Evolutionary conservation across 2,329 filamentous ascomycete species (phyloP).

Genomic region (Zalaria obscura): DNA sequence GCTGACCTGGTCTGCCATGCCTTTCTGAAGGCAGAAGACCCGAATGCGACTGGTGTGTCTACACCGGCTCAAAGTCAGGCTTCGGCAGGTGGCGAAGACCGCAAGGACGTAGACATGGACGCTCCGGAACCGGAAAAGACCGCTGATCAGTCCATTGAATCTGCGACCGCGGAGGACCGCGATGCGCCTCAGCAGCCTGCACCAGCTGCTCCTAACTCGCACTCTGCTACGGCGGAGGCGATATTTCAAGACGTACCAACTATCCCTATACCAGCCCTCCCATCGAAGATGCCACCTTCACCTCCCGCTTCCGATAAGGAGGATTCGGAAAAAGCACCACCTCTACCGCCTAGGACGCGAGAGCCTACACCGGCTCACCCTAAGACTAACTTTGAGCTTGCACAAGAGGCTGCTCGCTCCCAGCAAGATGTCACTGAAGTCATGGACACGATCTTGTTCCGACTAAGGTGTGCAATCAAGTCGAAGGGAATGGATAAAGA

Average conservation of each 20-base stretch:
- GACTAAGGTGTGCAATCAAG: conserved; percentile 77
- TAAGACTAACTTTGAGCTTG: conserved; percentile 26
- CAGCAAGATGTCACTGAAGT: conserved; percentile 97
- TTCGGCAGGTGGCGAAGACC: too few species aligned
- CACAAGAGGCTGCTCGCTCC: conserved; percentile 40
- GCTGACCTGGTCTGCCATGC: conserved; percentile 20
- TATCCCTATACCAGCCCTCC: neutral
- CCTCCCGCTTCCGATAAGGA: conserved; percentile 24
- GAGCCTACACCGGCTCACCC: conserved; percentile 11
- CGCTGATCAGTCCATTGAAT: neutral
- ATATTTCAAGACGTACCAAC: too few species aligned
- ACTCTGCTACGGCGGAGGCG: too few species aligned
- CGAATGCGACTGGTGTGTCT: neutral
- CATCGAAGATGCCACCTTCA: conserved; percentile 10
- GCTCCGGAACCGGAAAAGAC: neutral
- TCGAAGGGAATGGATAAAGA: conserved; percentile 50
- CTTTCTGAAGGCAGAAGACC: conserved; percentile 12
- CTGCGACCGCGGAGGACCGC: too few species aligned
- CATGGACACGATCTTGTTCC: conserved; percentile 80
- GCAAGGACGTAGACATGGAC: conserved; percentile 3
- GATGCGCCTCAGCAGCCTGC: too few species aligned
- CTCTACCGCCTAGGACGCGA: conserved; percentile 41
- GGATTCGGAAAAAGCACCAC: conserved; percentile 26
- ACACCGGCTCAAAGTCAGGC: too few species aligned
- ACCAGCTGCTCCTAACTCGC: too few species aligned